These are phyloP conservation scores for Eucalyptus caleyi DNA, from an alignment of 345 rosid genomes.

Conservation along the genomic window DNA sequence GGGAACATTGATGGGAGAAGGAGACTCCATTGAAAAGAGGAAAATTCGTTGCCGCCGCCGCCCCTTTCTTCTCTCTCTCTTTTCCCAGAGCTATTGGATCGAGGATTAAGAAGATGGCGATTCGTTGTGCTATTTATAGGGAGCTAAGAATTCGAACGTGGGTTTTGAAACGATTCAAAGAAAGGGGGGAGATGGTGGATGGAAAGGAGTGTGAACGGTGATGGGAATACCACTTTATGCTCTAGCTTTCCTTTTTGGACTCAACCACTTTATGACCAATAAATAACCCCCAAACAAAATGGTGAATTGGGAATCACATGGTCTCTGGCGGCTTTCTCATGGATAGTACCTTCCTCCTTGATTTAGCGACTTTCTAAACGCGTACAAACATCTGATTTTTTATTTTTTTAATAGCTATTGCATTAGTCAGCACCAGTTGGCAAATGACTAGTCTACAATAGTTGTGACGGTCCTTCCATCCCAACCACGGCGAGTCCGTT, in stretches of 20 bases:
- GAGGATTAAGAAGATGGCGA: not conserved
- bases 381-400: too few relatives aligned
- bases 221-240: not conserved
- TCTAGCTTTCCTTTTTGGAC: not conserved
- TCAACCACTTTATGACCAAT: not conserved
- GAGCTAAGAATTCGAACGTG: not conserved
- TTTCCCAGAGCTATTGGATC: not conserved
- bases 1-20: not conserved
- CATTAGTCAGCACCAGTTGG: not conserved
- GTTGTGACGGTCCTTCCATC: not conserved
- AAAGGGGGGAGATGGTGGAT: not conserved
- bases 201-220: not conserved
- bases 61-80: not conserved
- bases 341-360: not conserved
- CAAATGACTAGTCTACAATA: not conserved
- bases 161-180: not conserved
- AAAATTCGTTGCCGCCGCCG: not conserved
- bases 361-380: too few relatives aligned
- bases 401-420: not conserved
- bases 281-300: not conserved
- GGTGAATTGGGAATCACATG: fast-evolving
- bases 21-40: not conserved
- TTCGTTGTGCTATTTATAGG: not conserved
- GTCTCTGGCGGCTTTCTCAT: not conserved
- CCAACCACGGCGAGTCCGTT: not conserved